A percentile compares a stretch with the other conserved stretches of the same genome.
Conservation (phyloP, 2,329 filamentous ascomycete genomes). For the Zasmidium citrigriseum region DNA sequence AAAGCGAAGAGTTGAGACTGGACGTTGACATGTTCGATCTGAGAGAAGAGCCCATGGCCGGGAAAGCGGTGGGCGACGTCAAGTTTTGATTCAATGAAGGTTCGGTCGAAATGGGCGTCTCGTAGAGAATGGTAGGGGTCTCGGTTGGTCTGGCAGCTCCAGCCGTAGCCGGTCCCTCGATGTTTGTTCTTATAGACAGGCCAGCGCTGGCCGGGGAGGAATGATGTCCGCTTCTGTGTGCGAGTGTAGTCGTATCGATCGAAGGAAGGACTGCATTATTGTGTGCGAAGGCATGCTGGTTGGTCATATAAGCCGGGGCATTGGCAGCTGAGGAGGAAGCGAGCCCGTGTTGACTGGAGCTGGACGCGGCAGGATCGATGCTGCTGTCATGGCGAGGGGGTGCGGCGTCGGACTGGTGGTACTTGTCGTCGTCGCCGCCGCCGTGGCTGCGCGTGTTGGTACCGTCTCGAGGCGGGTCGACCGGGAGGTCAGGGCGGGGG, state of each 20-base stretch:
- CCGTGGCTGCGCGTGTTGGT: background rate
- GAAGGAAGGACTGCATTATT: conserved; percentile 14
- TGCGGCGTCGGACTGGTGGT: no score
- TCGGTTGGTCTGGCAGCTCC: conserved; percentile 14
- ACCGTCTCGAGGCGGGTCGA: background rate
- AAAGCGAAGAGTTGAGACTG: conserved; percentile 48
- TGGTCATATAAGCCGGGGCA: conserved; percentile 1
- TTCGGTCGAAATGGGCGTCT: conserved; percentile 6
- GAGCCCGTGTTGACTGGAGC: background rate
- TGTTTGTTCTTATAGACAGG: conserved; percentile 24
- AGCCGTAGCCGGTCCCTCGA: conserved; percentile 6
- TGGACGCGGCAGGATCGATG: background rate
- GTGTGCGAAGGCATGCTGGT: conserved; percentile 10
- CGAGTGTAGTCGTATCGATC: conserved; percentile 16
- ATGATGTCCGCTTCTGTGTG: conserved; percentile 13
- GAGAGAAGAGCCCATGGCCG: conserved; percentile 32
- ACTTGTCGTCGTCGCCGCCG: background rate
- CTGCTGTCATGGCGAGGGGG: background rate
- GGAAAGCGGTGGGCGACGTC: conserved; percentile 37
- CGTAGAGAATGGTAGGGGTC: conserved; percentile 21
- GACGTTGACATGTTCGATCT: conserved; percentile 44
- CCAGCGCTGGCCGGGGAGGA: conserved; percentile 21
- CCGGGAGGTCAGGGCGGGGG: background rate
- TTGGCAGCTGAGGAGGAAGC: background rate
- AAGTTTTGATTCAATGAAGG: conserved; percentile 35